Evolutionary conservation across 2,329 filamentous ascomycete genomes (phyloP), one percentile per base, ranked within the genome.

Genomic region (Ophiostoma australiae): DNA sequence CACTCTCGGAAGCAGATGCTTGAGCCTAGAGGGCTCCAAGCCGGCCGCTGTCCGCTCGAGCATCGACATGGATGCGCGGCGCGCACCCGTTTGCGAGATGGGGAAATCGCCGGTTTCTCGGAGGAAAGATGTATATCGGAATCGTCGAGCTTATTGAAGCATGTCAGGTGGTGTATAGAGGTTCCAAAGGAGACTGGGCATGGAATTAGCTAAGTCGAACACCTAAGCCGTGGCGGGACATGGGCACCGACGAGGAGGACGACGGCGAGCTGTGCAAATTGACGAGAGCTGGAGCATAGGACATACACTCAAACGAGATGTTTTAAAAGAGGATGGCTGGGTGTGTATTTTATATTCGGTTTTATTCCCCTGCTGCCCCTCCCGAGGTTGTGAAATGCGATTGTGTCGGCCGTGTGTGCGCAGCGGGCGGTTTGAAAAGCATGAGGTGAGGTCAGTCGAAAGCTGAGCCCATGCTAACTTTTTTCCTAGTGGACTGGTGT

Each of bases 1-100:
- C 66, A 78, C 76, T 65, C 79, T 75, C 52, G 82, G 81, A 71
- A 87, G 79, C 73, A 85, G 81, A 78, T 84, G 82, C 78, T 84
- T 84, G 77, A 87, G 80, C 75, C 81, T 81, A 80, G 84, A 84
- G 78, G 85, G 82, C 82, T 87, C 86, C 78, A 87, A 79, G 78
- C 80, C 82, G 73, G 83, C 82, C 58, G 84, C 84, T 63, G 84
- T 84, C 82, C 85, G 84, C 81, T 87, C 85, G 76, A 87, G 83
- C 85, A 87, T 66, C 33, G 20, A 23, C 20, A 66, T n/a, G 13
- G 58, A 61, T 27, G 13, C 6, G 4, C 23, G 27, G 15, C 55
- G 15, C 27, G 27, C 58, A 31, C 15, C 27, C 23, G 58, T 13
- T 6, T 61, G 23, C 6, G n/a, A 23, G 52, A 7, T 27, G 2